Conservation (phyloP, 768 basidiomycete genomes). For the Clitopilus passeckerianus region DNA sequence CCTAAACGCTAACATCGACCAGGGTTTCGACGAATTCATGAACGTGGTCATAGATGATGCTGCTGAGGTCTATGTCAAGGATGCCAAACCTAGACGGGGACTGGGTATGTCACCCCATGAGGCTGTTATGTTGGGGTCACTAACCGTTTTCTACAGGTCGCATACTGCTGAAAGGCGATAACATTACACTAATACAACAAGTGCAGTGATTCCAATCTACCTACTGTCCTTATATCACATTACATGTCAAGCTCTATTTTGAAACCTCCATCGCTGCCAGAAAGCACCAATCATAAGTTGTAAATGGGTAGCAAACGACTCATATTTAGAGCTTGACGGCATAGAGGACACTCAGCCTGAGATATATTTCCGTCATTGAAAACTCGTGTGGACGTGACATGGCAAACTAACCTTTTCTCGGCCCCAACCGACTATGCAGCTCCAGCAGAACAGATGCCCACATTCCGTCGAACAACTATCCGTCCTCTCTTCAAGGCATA, state of each 20-base stretch:
- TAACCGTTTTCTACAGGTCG: conserved; percentile 53
- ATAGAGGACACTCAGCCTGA: conserved; percentile 83
- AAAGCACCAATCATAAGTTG: conserved; percentile 49
- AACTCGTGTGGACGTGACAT: neutral
- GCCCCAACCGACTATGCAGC: conserved; percentile 85
- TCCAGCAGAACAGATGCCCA: conserved; percentile 89
- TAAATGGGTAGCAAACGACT: conserved; percentile 74
- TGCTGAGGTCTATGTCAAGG: conserved; percentile 87
- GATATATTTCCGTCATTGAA: conserved; percentile 3
- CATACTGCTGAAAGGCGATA: conserved; percentile 95
- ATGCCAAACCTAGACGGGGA: conserved; percentile 77
- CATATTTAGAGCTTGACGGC: conserved; percentile 71
- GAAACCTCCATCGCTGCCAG: neutral
- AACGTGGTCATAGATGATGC: conserved; percentile 95
- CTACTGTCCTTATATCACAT: too few species aligned
- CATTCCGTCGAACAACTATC: conserved; percentile 83
- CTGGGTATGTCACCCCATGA: conserved; percentile 52
- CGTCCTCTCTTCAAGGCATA: conserved; percentile 83
- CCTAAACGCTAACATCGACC: conserved; percentile 8
- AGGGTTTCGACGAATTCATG: conserved; percentile 99
- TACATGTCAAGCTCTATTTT: too few species aligned
- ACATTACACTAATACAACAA: conserved; percentile 96
- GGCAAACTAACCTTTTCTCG: conserved; percentile 63
- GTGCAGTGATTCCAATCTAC: conserved; percentile 19
- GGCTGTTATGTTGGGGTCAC: too few species aligned